Base-by-base conservation (phyloP, 1,284 basidiomycete species). In the Bondarzewia mesenterica region DNA sequence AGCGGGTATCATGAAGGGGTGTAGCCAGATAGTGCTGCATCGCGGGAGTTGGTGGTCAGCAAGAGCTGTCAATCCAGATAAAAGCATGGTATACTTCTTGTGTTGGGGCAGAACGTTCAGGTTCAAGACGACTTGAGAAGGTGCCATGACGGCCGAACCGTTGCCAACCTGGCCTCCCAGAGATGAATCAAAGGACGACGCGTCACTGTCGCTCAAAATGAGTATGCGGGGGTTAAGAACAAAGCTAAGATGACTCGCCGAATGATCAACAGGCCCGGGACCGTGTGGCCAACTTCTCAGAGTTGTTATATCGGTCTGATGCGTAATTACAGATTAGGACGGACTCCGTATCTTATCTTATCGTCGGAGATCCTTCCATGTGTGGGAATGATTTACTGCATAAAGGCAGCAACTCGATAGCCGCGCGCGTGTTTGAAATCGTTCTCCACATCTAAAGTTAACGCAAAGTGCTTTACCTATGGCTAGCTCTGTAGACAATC, bases 1-100 rank as follows among this genome's bases (percentile, higher is more conserved):
- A 7, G 52, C 54, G 4, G 54, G 54, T 14, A 55, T 47, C 18
- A 54, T 35, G 7, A 55, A 36, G 2, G 46, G 44, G 14, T 51
- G 46, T 20, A 38, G 21, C 50, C 52, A 54, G 4, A 50, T 20
- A 35, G 52, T 53, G n/a, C 7, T 12, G 23, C 15, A 15, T n/a
- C 2, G 39, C 20, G 18, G 21, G 8, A 39, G 4, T 39, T 18
- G 18, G 29, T 32, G 14, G 21, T 8, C 4, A 39, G n/a, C 21
- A 18, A 3, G 18, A 18, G 16, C 10, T 39, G 38, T 10, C 16
- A 22, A 18, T 18, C 14, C 10, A 10, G 18, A 39, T 39, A 39
- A 16, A 10, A 16, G 18, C 38, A 15, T 7, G 10, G n/a, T 18
- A 16, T 39, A 10, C 16, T 39, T 39, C 16, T 16, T 22, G 4